phyloP scores from a whole-genome alignment of 1,284 basidiomycete species.

The Ceratobasidium sp. region DNA sequence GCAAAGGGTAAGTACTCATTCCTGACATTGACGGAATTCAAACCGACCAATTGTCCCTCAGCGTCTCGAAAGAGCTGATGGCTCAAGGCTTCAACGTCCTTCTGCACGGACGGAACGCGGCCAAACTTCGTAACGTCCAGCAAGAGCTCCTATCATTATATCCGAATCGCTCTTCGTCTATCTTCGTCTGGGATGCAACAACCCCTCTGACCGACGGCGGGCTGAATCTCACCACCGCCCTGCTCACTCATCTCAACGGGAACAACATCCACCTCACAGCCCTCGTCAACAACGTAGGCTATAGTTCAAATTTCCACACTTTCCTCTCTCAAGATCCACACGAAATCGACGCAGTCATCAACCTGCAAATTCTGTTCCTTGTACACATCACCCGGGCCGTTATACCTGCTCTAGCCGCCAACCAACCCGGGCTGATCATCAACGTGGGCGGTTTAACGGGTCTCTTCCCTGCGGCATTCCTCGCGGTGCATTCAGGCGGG shows the following conservation, averaged over 20 bases:
- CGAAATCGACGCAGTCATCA: slow-evolving; percentile 23
- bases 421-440: slow-evolving; percentile 35
- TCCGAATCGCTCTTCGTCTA: background rate
- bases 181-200: slow-evolving; percentile 32
- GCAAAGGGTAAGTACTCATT: slow-evolving; percentile 17
- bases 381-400: slow-evolving; percentile 35
- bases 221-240: background rate
- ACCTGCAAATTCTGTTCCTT: slow-evolving; percentile 28
- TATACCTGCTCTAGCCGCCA: slow-evolving; percentile 10
- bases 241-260: background rate
- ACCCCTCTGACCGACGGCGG: background rate
- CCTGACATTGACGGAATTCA: background rate
- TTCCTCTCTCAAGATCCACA: slow-evolving; percentile 14
- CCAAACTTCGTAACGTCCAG: slow-evolving; percentile 34
- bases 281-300: slow-evolving; percentile 43
- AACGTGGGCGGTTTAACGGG: slow-evolving; percentile 25
- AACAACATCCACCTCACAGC: slow-evolving; percentile 19
- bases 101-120: slow-evolving; percentile 41
- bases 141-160: background rate
- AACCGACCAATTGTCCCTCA: background rate
- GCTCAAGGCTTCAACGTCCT: slow-evolving; percentile 46
- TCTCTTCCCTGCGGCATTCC: background rate
- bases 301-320: background rate
- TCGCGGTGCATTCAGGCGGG: slow-evolving; percentile 24
- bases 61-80: slow-evolving; percentile 13